These are phyloP conservation scores for Coemansia furcata DNA, from an alignment of 192 early-diverging fungal species.

Conservation along the genomic window DNA sequence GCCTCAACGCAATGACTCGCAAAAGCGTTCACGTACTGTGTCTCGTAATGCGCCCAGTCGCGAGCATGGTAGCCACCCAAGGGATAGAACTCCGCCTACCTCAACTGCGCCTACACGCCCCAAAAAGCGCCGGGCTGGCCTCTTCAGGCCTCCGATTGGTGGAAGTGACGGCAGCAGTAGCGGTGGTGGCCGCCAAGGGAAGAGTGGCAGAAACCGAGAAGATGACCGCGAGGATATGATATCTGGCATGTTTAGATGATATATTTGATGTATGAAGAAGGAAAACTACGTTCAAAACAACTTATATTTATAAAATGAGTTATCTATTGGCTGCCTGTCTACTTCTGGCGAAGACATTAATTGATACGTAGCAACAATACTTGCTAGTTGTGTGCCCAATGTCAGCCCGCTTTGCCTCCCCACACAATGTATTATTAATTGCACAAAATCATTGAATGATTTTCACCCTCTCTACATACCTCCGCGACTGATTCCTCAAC, in stretches of 20 bases:
- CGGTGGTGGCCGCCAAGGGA: neutral
- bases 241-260: conserved; percentile 15
- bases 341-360: too few species aligned
- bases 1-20: neutral
- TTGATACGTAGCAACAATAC: too few species aligned
- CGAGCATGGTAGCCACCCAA: neutral
- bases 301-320: neutral
- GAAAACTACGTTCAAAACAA: neutral
- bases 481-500: too few species aligned
- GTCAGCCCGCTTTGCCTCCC: too few species aligned
- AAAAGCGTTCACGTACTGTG: neutral
- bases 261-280: neutral
- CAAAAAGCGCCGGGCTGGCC: conserved; percentile 12
- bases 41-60: neutral
- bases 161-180: neutral
- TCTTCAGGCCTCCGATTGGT: conserved; percentile 17
- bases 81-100: neutral
- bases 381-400: too few species aligned
- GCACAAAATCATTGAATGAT: too few species aligned
- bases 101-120: neutral
- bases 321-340: too few species aligned
- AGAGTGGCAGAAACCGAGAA: neutral
- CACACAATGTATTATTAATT: too few species aligned
- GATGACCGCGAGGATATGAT: conserved; percentile 25
- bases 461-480: too few species aligned